These are phyloP conservation scores for Coelastrella sp. DNA, from an alignment of 139 green algal species.

Conservation along the genomic window DNA sequence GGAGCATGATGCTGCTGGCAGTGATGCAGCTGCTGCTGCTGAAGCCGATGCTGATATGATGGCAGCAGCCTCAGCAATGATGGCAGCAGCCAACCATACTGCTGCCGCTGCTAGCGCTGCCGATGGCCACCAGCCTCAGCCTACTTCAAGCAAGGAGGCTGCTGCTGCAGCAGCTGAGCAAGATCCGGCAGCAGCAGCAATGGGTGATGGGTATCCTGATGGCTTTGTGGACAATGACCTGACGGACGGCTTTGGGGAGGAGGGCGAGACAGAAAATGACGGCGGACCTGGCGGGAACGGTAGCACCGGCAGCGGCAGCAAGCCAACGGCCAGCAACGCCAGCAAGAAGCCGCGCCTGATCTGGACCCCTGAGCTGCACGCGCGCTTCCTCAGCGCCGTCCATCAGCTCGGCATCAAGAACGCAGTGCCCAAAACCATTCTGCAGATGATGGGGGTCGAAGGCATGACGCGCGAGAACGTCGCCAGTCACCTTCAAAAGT, in stretches of 20 bases:
- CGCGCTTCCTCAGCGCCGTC: conserved; percentile 78
- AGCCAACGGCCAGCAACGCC: background rate
- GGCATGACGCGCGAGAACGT: conserved; percentile 95
- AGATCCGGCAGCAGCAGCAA: background rate
- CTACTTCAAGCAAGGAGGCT: background rate
- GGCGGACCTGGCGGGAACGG: background rate
- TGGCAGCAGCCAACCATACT: background rate
- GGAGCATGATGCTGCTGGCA: background rate
- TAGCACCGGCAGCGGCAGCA: conserved; percentile 32
- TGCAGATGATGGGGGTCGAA: conserved; percentile 93
- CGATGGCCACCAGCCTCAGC: background rate
- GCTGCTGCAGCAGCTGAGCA: conserved; percentile 11
- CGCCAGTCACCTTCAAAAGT: conserved; percentile 93
- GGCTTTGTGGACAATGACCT: background rate
- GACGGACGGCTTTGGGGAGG: conserved; percentile 6
- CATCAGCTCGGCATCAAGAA: conserved; percentile 67
- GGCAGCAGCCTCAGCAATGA: conserved; percentile 16
- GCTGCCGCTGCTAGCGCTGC: background rate
- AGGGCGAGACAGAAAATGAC: conserved; percentile 11
- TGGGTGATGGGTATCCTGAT: background rate
- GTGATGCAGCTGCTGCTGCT: background rate
- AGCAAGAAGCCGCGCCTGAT: conserved; percentile 73
- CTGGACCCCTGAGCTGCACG: conserved; percentile 85
- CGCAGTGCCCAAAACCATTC: conserved; percentile 65
- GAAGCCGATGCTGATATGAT: background rate